These are phyloP conservation scores for Pelargonium nanum DNA, from an alignment of 345 rosid genomes.

Conservation along the genomic window DNA sequence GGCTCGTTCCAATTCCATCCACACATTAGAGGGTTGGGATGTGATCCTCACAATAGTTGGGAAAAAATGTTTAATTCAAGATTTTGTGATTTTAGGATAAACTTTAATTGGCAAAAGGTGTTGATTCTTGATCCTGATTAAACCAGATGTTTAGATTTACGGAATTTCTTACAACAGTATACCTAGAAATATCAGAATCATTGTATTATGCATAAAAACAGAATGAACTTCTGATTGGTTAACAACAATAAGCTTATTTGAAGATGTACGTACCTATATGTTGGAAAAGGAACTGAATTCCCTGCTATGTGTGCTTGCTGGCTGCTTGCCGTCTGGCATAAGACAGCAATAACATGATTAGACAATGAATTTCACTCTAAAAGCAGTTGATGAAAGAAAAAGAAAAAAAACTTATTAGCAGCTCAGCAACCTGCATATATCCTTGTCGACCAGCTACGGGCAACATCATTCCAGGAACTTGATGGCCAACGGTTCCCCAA, in stretches of 20 bases:
- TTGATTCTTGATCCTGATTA: not conserved
- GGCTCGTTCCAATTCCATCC: not conserved
- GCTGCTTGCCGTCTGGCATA: slow-evolving; percentile 30
- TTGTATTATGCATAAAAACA: not conserved
- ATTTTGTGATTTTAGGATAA: not conserved
- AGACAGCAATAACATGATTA: slow-evolving; percentile 8
- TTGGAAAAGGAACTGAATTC: slow-evolving; percentile 22
- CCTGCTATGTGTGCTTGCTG: slow-evolving; percentile 20
- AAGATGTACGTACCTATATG: slow-evolving; percentile 22
- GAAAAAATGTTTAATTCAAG: not conserved
- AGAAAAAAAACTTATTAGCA: not conserved
- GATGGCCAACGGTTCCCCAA: slow-evolving; percentile 18
- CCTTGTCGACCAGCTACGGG: slow-evolving; percentile 17
- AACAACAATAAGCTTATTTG: not conserved
- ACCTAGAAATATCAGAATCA: not conserved
- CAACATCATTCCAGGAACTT: slow-evolving; percentile 25
- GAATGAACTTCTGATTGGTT: not conserved
- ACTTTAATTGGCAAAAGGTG: not conserved
- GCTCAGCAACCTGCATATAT: slow-evolving; percentile 31
- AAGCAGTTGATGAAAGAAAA: not conserved
- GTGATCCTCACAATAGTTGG: not conserved
- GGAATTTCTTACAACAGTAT: not conserved
- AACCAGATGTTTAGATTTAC: not conserved
- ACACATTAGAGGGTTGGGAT: too few species aligned
- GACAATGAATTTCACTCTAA: not conserved